A percentile compares a stretch with the other conserved stretches of the same genome.
Evolutionary conservation across 1,139 yeast genomes (phyloP).

Genomic region (Pneumocystis jirovecii): DNA sequence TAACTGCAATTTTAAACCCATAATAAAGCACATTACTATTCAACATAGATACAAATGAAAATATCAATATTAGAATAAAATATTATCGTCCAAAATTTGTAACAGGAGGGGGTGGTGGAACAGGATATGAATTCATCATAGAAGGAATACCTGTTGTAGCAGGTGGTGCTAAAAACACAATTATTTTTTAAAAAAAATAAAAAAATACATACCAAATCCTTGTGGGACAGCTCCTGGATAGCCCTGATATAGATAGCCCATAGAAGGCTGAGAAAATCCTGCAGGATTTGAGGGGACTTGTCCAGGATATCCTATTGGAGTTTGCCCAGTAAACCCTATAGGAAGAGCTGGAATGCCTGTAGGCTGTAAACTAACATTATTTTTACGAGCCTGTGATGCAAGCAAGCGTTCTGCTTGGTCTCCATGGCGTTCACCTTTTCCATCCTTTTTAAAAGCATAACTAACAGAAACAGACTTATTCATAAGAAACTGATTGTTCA

Average conservation of each 20-base stretch:
- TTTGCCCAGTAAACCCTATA: background rate
- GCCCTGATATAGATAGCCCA: background rate
- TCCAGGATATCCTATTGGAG: background rate
- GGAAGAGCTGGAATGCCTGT: slow-evolving; percentile 2
- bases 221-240: background rate
- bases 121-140: background rate
- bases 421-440: slow-evolving; percentile 54
- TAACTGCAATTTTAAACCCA: too few relatives aligned
- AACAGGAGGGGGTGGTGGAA: background rate
- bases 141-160: background rate
- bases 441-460: slow-evolving; percentile 60
- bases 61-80: background rate
- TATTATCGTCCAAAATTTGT: background rate
- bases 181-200: background rate
- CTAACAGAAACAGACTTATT: slow-evolving; percentile 46
- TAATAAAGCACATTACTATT: background rate
- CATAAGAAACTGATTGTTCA: slow-evolving; percentile 58
- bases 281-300: background rate
- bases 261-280: background rate
- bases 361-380: slow-evolving; percentile 14
- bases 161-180: background rate
- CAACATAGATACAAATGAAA: background rate
- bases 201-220: background rate
- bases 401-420: slow-evolving; percentile 59
- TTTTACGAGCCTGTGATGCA: slow-evolving; percentile 48